These are phyloP conservation scores for Cercospora citrullina DNA, from an alignment of 2,329 filamentous ascomycete species.

Conservation along the genomic window DNA sequence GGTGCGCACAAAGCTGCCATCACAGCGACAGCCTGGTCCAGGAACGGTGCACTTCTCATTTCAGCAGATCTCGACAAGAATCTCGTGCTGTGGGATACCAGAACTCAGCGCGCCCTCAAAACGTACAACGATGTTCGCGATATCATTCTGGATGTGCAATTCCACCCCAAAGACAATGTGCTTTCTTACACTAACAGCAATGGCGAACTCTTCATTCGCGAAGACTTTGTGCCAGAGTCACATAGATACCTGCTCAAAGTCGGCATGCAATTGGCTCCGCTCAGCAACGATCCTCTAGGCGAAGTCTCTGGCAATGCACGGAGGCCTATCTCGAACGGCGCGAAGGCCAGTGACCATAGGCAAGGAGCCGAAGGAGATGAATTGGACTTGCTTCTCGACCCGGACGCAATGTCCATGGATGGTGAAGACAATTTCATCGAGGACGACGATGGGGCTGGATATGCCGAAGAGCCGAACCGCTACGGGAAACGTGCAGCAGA, in stretches of 20 bases:
- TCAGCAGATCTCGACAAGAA: slow-evolving; percentile 60
- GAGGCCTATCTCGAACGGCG: slow-evolving; percentile 57
- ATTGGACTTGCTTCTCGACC: slow-evolving; percentile 77
- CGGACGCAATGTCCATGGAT: slow-evolving; percentile 57
- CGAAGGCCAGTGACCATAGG: slow-evolving; percentile 47
- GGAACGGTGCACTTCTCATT: slow-evolving; percentile 85
- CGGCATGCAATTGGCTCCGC: slow-evolving; percentile 72
- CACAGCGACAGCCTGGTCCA: slow-evolving; percentile 87
- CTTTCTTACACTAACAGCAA: slow-evolving; percentile 89
- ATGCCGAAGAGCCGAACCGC: slow-evolving; percentile 65
- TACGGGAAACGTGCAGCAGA: slow-evolving; percentile 60
- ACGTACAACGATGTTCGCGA: slow-evolving; percentile 69
- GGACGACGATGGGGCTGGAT: slow-evolving; percentile 93
- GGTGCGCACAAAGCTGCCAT: slow-evolving; percentile 81
- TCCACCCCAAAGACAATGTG: slow-evolving; percentile 88
- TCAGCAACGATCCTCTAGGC: slow-evolving; percentile 75
- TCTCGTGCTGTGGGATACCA: slow-evolving; percentile 83
- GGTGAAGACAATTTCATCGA: slow-evolving; percentile 78
- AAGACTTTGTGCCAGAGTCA: slow-evolving; percentile 60
- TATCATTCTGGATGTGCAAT: slow-evolving; percentile 81
- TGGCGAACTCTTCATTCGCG: slow-evolving; percentile 89
- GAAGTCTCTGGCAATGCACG: slow-evolving; percentile 68
- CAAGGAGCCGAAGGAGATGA: slow-evolving; percentile 66
- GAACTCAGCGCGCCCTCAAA: slow-evolving; percentile 77
- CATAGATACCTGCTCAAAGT: slow-evolving; percentile 52